phyloP scores from a whole-genome alignment of 202 grass and related monocot genomes.

The Setaria italica region DNA sequence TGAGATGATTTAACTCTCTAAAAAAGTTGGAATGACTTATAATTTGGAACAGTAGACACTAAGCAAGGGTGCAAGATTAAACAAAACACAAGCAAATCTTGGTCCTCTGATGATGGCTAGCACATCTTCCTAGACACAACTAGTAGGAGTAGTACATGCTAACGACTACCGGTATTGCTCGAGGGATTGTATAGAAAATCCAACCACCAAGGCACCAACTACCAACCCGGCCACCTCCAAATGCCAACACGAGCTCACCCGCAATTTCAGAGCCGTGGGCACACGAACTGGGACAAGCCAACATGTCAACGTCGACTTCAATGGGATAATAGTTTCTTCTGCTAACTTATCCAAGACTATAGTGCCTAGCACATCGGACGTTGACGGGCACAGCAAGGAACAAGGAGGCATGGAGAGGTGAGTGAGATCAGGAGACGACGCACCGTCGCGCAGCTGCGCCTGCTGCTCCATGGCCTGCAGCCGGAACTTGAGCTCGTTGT shows the following conservation, averaged over 20 bases:
- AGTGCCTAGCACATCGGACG: slow-evolving; percentile 55
- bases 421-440: slow-evolving; percentile 18
- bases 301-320: slow-evolving; percentile 36
- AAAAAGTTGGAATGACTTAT: too few relatives aligned
- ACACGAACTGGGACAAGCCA: slow-evolving; percentile 22
- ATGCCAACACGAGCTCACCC: slow-evolving; percentile 14
- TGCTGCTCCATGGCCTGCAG: slow-evolving; percentile 97
- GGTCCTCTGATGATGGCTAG: slow-evolving; percentile 25
- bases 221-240: slow-evolving; percentile 10
- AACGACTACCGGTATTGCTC: slow-evolving; percentile 46
- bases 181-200: not conserved
- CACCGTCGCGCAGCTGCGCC: slow-evolving; percentile 88
- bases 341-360: slow-evolving; percentile 38
- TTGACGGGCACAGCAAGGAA: slow-evolving; percentile 32
- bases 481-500: slow-evolving; percentile 92
- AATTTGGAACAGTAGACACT: slow-evolving; percentile 10
- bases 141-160: slow-evolving; percentile 17
- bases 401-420: not conserved
- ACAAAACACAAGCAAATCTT: slow-evolving; percentile 41
- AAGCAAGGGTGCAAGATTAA: not conserved
- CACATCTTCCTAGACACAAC: slow-evolving; percentile 33
- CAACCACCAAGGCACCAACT: slow-evolving; percentile 22
- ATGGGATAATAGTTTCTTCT: not conserved
- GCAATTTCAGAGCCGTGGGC: slow-evolving; percentile 28
- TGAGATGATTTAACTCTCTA: too few relatives aligned